Base-by-base conservation (phyloP, 2,329 filamentous ascomycete species). In the Calcarisporium arbuscula region DNA sequence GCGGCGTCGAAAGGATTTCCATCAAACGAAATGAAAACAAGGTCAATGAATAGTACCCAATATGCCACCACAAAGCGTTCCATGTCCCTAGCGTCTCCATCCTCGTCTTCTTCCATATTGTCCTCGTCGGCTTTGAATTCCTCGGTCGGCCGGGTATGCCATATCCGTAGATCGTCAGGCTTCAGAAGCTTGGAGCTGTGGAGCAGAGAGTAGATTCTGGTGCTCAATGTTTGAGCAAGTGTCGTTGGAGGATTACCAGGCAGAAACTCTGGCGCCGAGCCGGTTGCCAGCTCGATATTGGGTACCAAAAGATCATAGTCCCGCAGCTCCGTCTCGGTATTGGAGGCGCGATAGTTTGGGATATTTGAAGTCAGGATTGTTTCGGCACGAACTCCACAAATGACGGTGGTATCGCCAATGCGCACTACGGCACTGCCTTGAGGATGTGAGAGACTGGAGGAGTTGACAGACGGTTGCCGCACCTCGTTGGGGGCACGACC, bases 11-110 rank as follows among this genome's bases (percentile, higher is more conserved):
- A 89, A 2, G 87, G 77, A 51, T 92, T 94, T 6, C 90, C 90
- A 44, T 95, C 89, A 32, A 95, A 78, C 0, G 86, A 94, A 46
- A 98, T 82, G 62, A 95, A 92, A 53, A 95, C 75, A n/a, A 95
- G 71, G 54, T 96, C 90, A 45, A 98, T 85, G 60, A 95, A 95
- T 15, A 98, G 76, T 8, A 85, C 81, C 92, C 90, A 98, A 59
- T 94, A 96, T 0, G 83, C 92, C 55, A 85, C 90, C 9, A 90
- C 60, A n/a, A 54, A 54, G 6, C 54, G 56, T 9, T 62, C 57
- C 28, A 57, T 62, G 5, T 61, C 53, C 4, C 43, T 45, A 12
- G 35, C 34, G 17, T 45, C 47, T n/a, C n/a, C n/a, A 7, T 53
- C 50, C 1, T 51, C 51, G 1, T 61, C 63, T 5, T 63, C 60